These are phyloP conservation scores for Cairneyella variabilis DNA, from an alignment of 495 filamentous ascomycete species.

Conservation along the genomic window DNA sequence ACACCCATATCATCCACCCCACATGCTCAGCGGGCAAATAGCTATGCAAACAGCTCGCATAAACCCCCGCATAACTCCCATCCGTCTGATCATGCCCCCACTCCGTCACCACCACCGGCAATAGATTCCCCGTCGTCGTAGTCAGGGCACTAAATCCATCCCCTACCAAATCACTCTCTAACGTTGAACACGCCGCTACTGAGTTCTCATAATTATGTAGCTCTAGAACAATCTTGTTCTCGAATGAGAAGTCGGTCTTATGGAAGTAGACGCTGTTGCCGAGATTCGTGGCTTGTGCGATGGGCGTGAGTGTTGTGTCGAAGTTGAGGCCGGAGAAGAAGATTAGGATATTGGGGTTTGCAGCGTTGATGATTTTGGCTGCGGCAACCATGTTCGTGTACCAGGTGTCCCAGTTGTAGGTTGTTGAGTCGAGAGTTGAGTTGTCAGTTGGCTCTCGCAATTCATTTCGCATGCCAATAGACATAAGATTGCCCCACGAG, in stretches of 20 bases:
- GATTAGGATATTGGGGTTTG: conserved; percentile 53
- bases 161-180: conserved; percentile 28
- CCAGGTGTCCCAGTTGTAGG: conserved; percentile 37
- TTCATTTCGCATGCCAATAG: conserved; percentile 58
- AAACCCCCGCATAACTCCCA: conserved; percentile 26
- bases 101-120: conserved; percentile 39
- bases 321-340: conserved; percentile 59
- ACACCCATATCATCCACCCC: conserved; percentile 41
- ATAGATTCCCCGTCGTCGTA: conserved; percentile 23
- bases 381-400: conserved; percentile 49
- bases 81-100: conserved; percentile 29
- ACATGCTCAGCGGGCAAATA: conserved; percentile 10
- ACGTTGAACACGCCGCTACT: conserved; percentile 29
- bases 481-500: conserved; percentile 30
- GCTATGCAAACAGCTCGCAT: conserved; percentile 24
- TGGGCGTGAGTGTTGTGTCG: conserved; percentile 50
- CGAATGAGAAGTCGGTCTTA: conserved; percentile 30
- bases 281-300: conserved; percentile 30
- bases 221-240: conserved; percentile 40
- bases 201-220: conserved; percentile 40
- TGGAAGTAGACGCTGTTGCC: conserved; percentile 26
- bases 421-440: background rate
- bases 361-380: conserved; percentile 45
- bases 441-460: conserved; percentile 42
- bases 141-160: conserved; percentile 35